These are phyloP conservation scores for Hortiboletus flavorubellus DNA, from an alignment of 768 basidiomycete species.

Conservation along the genomic window DNA sequence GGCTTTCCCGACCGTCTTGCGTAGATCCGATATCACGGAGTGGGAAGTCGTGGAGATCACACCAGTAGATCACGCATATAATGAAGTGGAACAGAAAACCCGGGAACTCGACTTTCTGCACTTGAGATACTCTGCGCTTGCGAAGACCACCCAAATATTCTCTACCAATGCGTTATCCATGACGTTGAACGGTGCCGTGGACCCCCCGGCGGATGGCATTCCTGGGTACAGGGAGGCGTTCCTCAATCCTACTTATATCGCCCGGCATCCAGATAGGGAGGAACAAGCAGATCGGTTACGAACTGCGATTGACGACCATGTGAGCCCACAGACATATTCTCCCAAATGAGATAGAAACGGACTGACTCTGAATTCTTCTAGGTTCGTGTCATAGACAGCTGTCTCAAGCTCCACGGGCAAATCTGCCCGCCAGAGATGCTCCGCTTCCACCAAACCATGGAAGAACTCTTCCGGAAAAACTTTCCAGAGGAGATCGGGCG, in stretches of 20 bases:
- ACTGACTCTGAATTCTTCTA: constrained; percentile 28
- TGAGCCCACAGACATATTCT: constrained; percentile 29
- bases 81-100: constrained; percentile 77
- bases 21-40: constrained; percentile 81
- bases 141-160: constrained; percentile 69
- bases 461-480: constrained; percentile 81
- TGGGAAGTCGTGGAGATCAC: constrained; percentile 73
- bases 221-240: constrained; percentile 75
- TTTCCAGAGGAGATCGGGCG: constrained; percentile 80
- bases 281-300: constrained; percentile 72
- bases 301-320: constrained; percentile 78
- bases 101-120: constrained; percentile 70
- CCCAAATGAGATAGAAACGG: not conserved
- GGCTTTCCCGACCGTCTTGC: constrained; percentile 86
- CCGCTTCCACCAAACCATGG: constrained; percentile 89
- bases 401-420: constrained; percentile 77
- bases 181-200: constrained; percentile 83
- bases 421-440: constrained; percentile 85
- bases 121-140: constrained; percentile 69
- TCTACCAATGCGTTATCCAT: constrained; percentile 82
- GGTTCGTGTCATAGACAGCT: constrained; percentile 79
- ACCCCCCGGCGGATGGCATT: constrained; percentile 73
- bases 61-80: constrained; percentile 78
- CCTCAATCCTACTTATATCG: constrained; percentile 66
- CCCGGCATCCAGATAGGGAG: constrained; percentile 64